These are phyloP conservation scores for Termitomyces sp. DNA, from an alignment of 768 basidiomycete species.

Conservation along the genomic window DNA sequence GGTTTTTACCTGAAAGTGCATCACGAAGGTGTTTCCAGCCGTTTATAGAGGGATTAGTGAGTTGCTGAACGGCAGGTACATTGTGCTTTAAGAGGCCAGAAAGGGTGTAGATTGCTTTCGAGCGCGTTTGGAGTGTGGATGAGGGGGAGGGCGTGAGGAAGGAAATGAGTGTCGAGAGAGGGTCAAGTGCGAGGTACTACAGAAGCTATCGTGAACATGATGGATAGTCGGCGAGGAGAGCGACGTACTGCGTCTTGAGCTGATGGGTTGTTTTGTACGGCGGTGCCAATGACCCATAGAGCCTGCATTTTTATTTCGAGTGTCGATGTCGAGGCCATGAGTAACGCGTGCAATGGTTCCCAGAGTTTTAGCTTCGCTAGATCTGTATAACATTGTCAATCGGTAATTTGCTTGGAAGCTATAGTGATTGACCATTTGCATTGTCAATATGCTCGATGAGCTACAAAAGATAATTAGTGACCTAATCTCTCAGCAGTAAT, in stretches of 20 bases:
- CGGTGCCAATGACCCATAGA: conserved; percentile 86
- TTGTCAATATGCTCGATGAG: conserved; percentile 88
- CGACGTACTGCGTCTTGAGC: conserved; percentile 69
- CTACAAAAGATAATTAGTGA: conserved; percentile 29
- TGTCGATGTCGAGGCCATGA: conserved; percentile 47
- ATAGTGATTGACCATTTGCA: conserved; percentile 66
- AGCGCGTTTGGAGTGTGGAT: conserved; percentile 33
- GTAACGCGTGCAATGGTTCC: conserved; percentile 65
- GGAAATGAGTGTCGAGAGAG: conserved; percentile 57
- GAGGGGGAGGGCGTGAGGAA: conserved; percentile 50
- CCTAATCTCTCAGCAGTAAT: background rate
- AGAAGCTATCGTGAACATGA: background rate
- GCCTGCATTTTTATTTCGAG: conserved; percentile 61
- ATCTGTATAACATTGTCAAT: conserved; percentile 31
- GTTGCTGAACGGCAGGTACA: conserved; percentile 50
- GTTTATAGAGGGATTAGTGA: conserved; percentile 37
- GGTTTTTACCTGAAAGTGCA: conserved; percentile 52
- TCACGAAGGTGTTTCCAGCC: conserved; percentile 66
- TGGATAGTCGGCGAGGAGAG: background rate
- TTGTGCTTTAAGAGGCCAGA: conserved; percentile 80
- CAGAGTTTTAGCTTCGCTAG: conserved; percentile 72
- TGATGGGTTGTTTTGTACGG: conserved; percentile 83
- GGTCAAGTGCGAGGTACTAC: conserved; percentile 61
- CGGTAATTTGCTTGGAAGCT: background rate
- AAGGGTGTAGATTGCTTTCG: conserved; percentile 64